phyloP scores from a whole-genome alignment of 2,329 filamentous ascomycete genomes.

The Arthrobotrys pseudoclavata region DNA sequence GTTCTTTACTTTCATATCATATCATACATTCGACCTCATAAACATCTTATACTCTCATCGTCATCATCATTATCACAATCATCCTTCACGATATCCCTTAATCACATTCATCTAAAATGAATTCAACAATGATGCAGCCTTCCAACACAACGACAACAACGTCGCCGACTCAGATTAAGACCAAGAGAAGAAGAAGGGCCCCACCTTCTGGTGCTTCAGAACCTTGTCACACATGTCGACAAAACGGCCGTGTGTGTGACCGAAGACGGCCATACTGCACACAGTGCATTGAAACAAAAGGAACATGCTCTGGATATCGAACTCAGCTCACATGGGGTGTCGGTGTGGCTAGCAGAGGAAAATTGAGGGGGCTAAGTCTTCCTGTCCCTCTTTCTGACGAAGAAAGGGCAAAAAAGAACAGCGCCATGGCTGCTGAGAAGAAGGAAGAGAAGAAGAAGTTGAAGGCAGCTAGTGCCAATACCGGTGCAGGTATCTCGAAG shows the following conservation, averaged over 20 bases:
- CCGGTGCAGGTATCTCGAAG: conserved; percentile 56
- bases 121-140: conserved; percentile 62
- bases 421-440: conserved; percentile 59
- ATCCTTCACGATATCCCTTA: conserved; percentile 47
- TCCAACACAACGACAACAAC: conserved; percentile 59
- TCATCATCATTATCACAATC: conserved; percentile 18
- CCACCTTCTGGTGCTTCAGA: conserved; percentile 89
- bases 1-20: conserved; percentile 36
- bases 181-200: conserved; percentile 84
- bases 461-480: conserved; percentile 56
- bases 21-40: conserved; percentile 44
- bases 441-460: conserved; percentile 60
- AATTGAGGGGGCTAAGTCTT: conserved; percentile 88
- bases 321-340: conserved; percentile 97
- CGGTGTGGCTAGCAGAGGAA: conserved; percentile 93
- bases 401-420: conserved; percentile 59
- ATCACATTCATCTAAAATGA: conserved; percentile 60
- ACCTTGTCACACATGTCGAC: conserved; percentile 94
- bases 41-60: conserved; percentile 41
- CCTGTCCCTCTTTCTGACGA: conserved; percentile 66
- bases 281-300: conserved; percentile 89
- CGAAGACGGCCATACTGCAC: conserved; percentile 93
- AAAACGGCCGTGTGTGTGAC: conserved; percentile 87
- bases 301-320: conserved; percentile 95
- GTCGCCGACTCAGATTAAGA: conserved; percentile 62